A percentile compares a stretch with the other conserved stretches of the same genome.
Conservation (phyloP, 352 stramenopile species). For the Plasmopara muralis region DNA sequence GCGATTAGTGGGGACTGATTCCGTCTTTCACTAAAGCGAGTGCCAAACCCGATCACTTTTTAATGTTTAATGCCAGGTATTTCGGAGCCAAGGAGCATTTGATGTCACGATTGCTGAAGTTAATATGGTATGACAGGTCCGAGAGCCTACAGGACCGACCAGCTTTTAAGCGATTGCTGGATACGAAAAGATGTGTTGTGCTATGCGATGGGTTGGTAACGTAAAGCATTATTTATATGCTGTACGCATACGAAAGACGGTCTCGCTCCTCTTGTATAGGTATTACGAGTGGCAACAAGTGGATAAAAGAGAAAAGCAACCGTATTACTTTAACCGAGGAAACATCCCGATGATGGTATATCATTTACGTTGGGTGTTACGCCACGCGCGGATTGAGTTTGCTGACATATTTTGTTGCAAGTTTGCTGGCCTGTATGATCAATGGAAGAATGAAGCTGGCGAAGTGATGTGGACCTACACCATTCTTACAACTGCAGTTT, state of each 20-base stretch:
- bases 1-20: constrained; percentile 63
- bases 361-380: not conserved
- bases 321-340: constrained; percentile 80
- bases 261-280: constrained; percentile 20
- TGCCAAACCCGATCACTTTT: constrained; percentile 71
- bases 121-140: constrained; percentile 30
- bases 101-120: constrained; percentile 50
- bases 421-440: constrained; percentile 85
- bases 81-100: constrained; percentile 23
- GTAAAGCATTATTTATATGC: not conserved
- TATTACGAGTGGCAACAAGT: constrained; percentile 91
- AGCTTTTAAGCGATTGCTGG: constrained; percentile 65
- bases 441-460: constrained; percentile 59
- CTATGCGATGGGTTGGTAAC: constrained; percentile 61
- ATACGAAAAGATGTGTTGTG: constrained; percentile 73
- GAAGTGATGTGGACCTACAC: constrained; percentile 77
- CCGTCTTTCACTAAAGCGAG: constrained; percentile 77
- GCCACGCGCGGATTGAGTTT: not conserved
- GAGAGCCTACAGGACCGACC: constrained; percentile 64
- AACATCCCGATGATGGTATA: constrained; percentile 44
- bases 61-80: constrained; percentile 84
- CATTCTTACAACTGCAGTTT: constrained; percentile 77
- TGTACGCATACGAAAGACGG: not conserved
- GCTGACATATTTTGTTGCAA: constrained; percentile 17
- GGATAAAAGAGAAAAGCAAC: constrained; percentile 83